Evolutionary conservation across 78 protist species (phyloP), one percentile per base, ranked within the genome.

Genomic region (Dictyostelium intermedium): DNA sequence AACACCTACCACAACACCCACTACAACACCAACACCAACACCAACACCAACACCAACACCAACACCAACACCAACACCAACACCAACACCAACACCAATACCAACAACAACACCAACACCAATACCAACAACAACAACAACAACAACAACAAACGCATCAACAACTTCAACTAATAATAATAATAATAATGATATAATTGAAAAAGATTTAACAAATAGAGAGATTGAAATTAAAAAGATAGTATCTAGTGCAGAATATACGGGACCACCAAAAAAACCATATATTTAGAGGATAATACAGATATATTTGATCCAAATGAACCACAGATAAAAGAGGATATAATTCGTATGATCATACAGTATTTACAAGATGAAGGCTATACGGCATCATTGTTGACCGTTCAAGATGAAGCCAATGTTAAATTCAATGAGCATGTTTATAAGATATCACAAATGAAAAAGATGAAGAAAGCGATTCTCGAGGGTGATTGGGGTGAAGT

Each of bases 401-500:
- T 97, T 14, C 97, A 96, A 47, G 97, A 97, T 45, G 98, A 97
- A 72, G 97, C 98, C 16, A 89, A 96, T 30, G 95, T 93, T 16
- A 74, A 85, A 69, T 56, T 72, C 50, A 56, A 83, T 5, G 96
- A 91, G n/a, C 83, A 70, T 30, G 87, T 43, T 34, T 73, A 53
- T 5, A 66, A 53, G 56, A 76, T 70, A 3, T 14, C 87, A 34
- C 85, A 27, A 30, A 39, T 87, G 83, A 83, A 85, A 66, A 84
- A 91, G 79, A 45, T 91, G 95, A 80, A 95, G 16, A 84, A 91
- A 83, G 87, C 95, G 14, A 91, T 96, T 47, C 23, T 87, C 5
- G 95, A 95, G 1, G 98, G 98, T 23, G 97, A 96, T 11, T 98
- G 99, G 99, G 32, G 79, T 14, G 99, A 98, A 16, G 97, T 97